Percentiles rank a stretch among this genome's conserved stretches.
phyloP scores from a whole-genome alignment of 108 stramenopile species.

The Nannochloropsis oceanica region DNA sequence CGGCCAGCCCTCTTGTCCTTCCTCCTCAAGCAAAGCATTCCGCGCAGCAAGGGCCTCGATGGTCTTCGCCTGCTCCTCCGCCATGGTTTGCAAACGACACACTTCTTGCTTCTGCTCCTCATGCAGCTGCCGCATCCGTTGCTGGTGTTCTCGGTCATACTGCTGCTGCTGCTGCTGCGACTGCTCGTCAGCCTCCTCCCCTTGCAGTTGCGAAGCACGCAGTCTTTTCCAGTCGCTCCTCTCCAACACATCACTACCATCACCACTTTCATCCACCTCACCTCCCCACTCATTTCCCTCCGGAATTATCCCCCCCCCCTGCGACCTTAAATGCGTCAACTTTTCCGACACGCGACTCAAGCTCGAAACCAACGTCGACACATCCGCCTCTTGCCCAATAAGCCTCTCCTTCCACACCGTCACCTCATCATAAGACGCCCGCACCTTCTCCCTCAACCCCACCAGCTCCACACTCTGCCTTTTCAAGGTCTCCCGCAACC shows the following conservation, averaged over 20 bases:
- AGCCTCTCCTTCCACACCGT: not conserved
- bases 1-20: not conserved
- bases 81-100: not conserved
- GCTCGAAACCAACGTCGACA: not conserved
- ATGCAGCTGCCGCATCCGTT: not conserved
- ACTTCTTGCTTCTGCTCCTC: not conserved
- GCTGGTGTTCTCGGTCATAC: not conserved
- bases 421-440: not conserved
- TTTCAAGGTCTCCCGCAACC: not conserved
- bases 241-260: too few species aligned
- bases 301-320: not conserved
- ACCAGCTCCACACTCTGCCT: not conserved
- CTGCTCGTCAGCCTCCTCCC: not conserved
- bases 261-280: too few species aligned
- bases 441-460: not conserved
- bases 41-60: not conserved
- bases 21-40: not conserved
- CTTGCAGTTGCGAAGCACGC: not conserved
- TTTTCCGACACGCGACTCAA: not conserved
- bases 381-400: not conserved
- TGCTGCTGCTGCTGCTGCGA: not conserved
- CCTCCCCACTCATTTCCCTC: too few species aligned
- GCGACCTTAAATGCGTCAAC: not conserved
- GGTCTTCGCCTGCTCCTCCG: not conserved
- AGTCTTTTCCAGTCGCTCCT: too few species aligned